A percentile compares a stretch with the other conserved stretches of the same genome.
phyloP scores from a whole-genome alignment of 2,329 filamentous ascomycete genomes.

The Cadophora sp. region DNA sequence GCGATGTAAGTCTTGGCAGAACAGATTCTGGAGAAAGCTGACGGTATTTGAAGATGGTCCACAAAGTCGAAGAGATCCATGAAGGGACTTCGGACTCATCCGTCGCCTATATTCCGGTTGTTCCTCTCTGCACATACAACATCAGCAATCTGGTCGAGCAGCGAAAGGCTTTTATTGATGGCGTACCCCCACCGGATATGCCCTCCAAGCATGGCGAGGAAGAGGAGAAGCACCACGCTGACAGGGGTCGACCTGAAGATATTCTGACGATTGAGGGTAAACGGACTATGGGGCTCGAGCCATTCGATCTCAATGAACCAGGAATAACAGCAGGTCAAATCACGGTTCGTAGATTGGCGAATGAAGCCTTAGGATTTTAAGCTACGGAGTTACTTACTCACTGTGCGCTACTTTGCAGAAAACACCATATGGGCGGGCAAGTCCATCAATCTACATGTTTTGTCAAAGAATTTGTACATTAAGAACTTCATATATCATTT shows the following conservation, averaged over 20 bases:
- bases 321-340: constrained; percentile 22
- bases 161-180: constrained; percentile 70
- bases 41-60: constrained; percentile 18
- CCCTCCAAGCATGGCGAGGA: constrained; percentile 71
- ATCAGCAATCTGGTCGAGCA: constrained; percentile 73
- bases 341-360: constrained; percentile 18
- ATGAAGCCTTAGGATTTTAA: constrained; percentile 18
- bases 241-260: constrained; percentile 21
- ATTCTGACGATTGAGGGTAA: constrained; percentile 22
- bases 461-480: too few species aligned
- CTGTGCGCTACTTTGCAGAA: too few species aligned
- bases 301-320: constrained; percentile 21
- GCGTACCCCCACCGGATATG: constrained; percentile 72
- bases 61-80: constrained; percentile 22
- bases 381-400: too few species aligned
- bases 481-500: too few species aligned
- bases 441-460: too few species aligned
- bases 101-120: constrained; percentile 57
- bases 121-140: constrained; percentile 77
- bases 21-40: background rate
- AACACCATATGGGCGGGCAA: too few species aligned
- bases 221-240: constrained; percentile 18
- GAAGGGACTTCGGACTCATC: constrained; percentile 22
- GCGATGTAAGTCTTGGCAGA: constrained; percentile 9
- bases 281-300: constrained; percentile 21